Evolutionary conservation across 1,284 basidiomycete genomes (phyloP).

Genomic region (Mycosarcoma maydis): DNA sequence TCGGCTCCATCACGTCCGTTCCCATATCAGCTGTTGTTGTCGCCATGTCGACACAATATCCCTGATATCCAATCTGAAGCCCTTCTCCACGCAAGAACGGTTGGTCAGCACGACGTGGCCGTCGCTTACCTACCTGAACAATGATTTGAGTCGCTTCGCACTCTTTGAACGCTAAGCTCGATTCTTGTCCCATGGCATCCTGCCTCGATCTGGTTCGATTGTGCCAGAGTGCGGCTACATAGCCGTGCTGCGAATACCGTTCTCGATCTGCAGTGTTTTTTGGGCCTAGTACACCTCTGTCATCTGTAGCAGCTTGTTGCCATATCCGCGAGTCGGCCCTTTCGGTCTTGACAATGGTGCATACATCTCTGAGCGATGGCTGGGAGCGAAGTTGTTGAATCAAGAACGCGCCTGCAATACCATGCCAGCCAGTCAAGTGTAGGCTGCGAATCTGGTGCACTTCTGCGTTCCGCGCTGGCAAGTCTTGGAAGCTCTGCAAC

Average conservation of each 20-base stretch:
- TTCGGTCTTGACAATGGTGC: slow-evolving; percentile 41
- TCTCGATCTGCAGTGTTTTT: not conserved
- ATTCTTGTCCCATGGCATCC: no score
- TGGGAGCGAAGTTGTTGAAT: slow-evolving; percentile 36
- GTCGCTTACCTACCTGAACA: slow-evolving; percentile 26
- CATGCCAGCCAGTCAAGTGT: slow-evolving; percentile 35
- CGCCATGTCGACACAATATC: slow-evolving; percentile 25
- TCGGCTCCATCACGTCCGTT: no score
- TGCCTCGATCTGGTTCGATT: not conserved
- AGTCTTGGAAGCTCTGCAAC: no score
- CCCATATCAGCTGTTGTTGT: not conserved
- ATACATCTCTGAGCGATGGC: slow-evolving; percentile 10
- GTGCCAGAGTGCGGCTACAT: not conserved
- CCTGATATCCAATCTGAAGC: slow-evolving; percentile 37
- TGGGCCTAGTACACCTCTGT: not conserved
- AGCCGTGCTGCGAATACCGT: not conserved
- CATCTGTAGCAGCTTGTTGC: slow-evolving; percentile 26
- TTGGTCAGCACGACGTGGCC: slow-evolving; percentile 11
- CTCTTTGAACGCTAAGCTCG: slow-evolving; percentile 1
- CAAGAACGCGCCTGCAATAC: slow-evolving; percentile 34
- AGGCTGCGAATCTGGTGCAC: slow-evolving; percentile 18
- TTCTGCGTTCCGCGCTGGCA: no score
- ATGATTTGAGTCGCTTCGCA: slow-evolving; percentile 32
- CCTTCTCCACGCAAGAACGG: slow-evolving; percentile 28
- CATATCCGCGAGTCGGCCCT: slow-evolving; percentile 39